phyloP scores from a whole-genome alignment of 2,329 filamentous ascomycete species.

The Ceratocystis diversiconidia region DNA sequence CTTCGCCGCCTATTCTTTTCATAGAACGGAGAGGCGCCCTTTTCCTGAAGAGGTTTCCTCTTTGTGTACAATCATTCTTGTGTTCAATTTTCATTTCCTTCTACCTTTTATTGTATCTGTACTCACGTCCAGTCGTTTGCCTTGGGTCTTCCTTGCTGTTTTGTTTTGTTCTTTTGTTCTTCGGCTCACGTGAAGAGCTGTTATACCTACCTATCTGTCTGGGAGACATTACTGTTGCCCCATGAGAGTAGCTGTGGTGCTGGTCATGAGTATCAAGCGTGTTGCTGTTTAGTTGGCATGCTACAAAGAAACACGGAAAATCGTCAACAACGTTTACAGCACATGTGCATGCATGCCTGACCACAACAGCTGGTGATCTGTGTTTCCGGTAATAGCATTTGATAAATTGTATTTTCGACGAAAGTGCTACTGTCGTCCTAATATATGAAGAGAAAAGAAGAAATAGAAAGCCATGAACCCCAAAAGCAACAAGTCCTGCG shows the following conservation, averaged over 20 bases:
- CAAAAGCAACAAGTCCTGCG: background rate
- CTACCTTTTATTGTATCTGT: constrained; percentile 4
- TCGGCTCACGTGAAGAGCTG: background rate
- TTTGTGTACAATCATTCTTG: constrained; percentile 6
- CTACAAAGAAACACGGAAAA: background rate
- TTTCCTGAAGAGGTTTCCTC: background rate
- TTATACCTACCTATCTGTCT: background rate
- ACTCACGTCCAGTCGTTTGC: background rate
- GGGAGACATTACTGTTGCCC: background rate
- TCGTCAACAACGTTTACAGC: background rate
- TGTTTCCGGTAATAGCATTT: background rate
- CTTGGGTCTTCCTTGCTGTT: background rate
- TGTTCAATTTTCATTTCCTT: constrained; percentile 2
- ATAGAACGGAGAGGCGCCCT: background rate
- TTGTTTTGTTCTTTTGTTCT: background rate
- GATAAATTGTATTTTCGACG: background rate
- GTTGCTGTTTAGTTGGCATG: background rate
- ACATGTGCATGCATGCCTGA: background rate
- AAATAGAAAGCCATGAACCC: background rate
- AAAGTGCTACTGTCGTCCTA: background rate
- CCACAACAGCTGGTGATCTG: background rate
- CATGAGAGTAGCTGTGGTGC: background rate
- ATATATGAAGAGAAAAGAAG: constrained; percentile 1
- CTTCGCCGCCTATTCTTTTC: background rate
- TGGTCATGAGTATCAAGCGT: background rate